Conservation (phyloP, 2,329 filamentous ascomycete species). For the Venturia pyrina region DNA sequence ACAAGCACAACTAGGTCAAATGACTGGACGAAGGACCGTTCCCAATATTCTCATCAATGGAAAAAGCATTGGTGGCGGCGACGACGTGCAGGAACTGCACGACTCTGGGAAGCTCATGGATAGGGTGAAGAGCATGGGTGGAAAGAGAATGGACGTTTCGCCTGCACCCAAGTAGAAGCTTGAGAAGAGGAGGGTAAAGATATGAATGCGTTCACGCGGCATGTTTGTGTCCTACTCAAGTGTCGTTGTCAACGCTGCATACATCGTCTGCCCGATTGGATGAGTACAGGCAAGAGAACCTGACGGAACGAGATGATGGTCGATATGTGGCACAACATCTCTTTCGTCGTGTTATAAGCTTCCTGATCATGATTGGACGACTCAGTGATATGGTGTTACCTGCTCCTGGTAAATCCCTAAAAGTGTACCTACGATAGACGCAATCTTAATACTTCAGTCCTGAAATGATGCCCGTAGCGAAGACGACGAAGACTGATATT, state of each 20-base stretch:
- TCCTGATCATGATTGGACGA: neutral
- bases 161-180: neutral
- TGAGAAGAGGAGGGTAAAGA: neutral
- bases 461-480: neutral
- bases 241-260: neutral
- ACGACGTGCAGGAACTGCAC: slow-evolving; percentile 66
- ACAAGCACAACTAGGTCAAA: slow-evolving; percentile 60
- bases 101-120: slow-evolving; percentile 54
- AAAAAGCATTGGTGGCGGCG: slow-evolving; percentile 79
- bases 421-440: neutral
- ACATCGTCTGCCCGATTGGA: neutral
- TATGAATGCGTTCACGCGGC: slow-evolving; percentile 4
- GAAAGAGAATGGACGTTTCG: slow-evolving; percentile 43
- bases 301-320: neutral
- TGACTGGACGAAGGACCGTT: slow-evolving; percentile 75
- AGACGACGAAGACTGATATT: neutral
- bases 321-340: neutral
- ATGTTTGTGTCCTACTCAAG: neutral
- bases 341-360: neutral
- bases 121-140: slow-evolving; percentile 64
- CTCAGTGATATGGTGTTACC: neutral
- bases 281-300: neutral
- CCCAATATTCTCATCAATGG: slow-evolving; percentile 87
- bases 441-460: neutral
- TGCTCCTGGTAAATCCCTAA: neutral